Percentiles rank a stretch among this genome's conserved stretches.
Evolutionary conservation across 2,329 filamentous ascomycete genomes (phyloP).

Genomic region (Elsinoe arachidis): DNA sequence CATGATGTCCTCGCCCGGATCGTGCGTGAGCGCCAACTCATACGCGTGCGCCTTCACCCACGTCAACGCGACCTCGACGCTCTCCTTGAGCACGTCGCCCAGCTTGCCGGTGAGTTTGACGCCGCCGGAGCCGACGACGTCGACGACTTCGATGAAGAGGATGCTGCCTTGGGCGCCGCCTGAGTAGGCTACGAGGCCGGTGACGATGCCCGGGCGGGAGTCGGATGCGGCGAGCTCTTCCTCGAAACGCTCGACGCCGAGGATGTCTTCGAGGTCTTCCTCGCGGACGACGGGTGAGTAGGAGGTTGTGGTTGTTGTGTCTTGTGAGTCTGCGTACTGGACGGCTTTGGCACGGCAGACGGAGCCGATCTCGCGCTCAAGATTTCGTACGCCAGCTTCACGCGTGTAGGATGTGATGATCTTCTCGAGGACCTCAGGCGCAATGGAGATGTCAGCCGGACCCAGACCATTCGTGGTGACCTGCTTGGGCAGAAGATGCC

Average conservation of each 20-base stretch:
- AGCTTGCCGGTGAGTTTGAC: slow-evolving; percentile 95
- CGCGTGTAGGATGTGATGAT: slow-evolving; percentile 95
- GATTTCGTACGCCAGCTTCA: slow-evolving; percentile 88
- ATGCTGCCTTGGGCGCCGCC: slow-evolving; percentile 90
- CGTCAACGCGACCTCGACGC: slow-evolving; percentile 86
- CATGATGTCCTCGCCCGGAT: slow-evolving; percentile 87
- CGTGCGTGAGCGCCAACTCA: slow-evolving; percentile 73
- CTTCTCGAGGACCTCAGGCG: slow-evolving; percentile 80
- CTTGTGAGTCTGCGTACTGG: slow-evolving; percentile 83
- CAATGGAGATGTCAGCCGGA: slow-evolving; percentile 65
- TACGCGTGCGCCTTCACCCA: slow-evolving; percentile 98
- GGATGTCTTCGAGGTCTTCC: slow-evolving; percentile 77
- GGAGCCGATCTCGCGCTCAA: slow-evolving; percentile 90
- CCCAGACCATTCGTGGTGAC: slow-evolving; percentile 79
- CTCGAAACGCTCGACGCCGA: slow-evolving; percentile 88
- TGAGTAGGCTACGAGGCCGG: slow-evolving; percentile 89
- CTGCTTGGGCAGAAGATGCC: slow-evolving; percentile 94
- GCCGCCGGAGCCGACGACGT: slow-evolving; percentile 87
- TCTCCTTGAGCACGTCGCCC: slow-evolving; percentile 93
- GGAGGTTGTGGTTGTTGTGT: slow-evolving; percentile 51
- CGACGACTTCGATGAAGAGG: slow-evolving; percentile 94
- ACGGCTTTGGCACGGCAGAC: slow-evolving; percentile 94
- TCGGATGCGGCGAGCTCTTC: slow-evolving; percentile 89
- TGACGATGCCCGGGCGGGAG: slow-evolving; percentile 79
- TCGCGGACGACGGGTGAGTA: slow-evolving; percentile 69